phyloP scores from a whole-genome alignment of 2,329 filamentous ascomycete genomes.

The Aspergillus puulaauensis region DNA sequence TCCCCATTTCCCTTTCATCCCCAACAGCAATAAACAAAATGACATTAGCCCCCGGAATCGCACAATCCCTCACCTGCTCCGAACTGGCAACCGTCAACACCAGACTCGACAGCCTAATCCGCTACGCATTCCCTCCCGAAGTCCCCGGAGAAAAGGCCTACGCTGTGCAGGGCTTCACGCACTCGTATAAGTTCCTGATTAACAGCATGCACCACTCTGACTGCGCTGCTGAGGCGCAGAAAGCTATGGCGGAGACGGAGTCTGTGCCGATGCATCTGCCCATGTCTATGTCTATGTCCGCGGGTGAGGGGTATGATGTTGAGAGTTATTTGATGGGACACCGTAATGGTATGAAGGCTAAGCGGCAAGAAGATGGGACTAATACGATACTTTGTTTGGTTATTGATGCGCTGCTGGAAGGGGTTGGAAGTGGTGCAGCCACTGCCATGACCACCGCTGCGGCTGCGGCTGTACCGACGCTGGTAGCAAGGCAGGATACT shows the following conservation, averaged over 20 bases:
- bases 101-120: neutral
- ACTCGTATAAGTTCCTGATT: neutral
- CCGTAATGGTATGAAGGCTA: rapidly evolving
- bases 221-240: neutral
- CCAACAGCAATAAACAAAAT: neutral
- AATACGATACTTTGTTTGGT: neutral
- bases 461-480: too few species aligned
- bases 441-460: too few species aligned
- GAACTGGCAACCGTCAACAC: neutral
- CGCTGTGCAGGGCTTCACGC: neutral
- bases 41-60: neutral
- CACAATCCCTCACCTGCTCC: neutral
- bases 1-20: neutral
- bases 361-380: neutral
- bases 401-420: neutral
- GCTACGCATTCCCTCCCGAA: neutral
- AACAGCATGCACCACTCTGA: neutral
- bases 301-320: too few species aligned
- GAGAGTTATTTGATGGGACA: rapidly evolving
- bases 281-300: neutral
- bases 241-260: neutral
- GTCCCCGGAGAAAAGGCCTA: neutral
- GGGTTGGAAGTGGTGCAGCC: too few species aligned
- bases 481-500: neutral
- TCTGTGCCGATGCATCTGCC: neutral